Conservation (phyloP, 1,284 basidiomycete genomes). For the Trichosporon ovoides region DNA sequence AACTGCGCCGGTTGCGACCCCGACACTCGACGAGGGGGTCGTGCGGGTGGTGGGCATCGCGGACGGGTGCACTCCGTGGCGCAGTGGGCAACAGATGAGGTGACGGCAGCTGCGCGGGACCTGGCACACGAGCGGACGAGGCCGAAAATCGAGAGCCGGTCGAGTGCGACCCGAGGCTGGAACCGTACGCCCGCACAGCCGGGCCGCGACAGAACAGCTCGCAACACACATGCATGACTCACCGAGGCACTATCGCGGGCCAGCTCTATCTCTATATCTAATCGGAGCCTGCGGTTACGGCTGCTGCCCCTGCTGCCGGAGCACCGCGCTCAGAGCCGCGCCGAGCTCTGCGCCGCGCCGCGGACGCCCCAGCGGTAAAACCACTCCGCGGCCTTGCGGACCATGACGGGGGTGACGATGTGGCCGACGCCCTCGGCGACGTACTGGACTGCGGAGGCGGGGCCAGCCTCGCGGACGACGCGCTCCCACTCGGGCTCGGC, state of each 20-base stretch:
- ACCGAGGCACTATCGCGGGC: neutral
- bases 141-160: neutral
- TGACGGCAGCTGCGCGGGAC: neutral
- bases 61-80: neutral
- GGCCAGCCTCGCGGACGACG: neutral
- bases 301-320: neutral
- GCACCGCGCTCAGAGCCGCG: neutral
- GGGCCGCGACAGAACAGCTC: neutral
- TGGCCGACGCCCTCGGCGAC: slow-evolving; percentile 33
- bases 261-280: neutral
- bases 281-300: neutral
- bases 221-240: neutral
- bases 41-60: too few relatives aligned
- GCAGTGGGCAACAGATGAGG: neutral
- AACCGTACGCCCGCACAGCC: too few relatives aligned
- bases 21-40: neutral
- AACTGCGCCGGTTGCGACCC: neutral
- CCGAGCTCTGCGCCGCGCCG: neutral
- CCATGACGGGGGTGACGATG: slow-evolving; percentile 44
- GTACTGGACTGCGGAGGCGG: neutral
- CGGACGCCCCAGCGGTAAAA: slow-evolving; percentile 35
- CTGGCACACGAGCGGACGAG: neutral
- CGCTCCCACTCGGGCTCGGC: neutral
- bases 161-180: too few relatives aligned
- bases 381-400: slow-evolving; percentile 40